These are phyloP conservation scores for Rubia yunnanensis DNA, from an alignment of 257 asterid species.

Conservation along the genomic window DNA sequence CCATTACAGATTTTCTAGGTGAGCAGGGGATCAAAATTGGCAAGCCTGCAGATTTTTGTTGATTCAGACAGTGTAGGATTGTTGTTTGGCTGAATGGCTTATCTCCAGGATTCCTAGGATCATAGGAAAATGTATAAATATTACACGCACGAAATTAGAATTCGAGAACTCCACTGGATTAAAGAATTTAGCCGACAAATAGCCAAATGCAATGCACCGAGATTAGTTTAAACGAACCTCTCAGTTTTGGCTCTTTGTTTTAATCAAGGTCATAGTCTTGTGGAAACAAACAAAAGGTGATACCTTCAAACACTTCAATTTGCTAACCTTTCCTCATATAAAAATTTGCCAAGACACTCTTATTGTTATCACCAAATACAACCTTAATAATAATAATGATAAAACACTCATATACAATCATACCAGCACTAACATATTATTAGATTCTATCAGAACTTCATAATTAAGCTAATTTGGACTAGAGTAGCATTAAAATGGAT, in stretches of 20 bases:
- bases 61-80: constrained; percentile 11
- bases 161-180: neutral
- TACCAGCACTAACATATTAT: no score
- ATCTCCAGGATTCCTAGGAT: neutral
- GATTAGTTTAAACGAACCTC: neutral
- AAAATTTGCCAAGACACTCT: no score
- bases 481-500: no score
- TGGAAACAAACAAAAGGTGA: neutral
- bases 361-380: neutral
- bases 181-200: neutral
- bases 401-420: no score
- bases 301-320: no score
- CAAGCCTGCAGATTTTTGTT: constrained; percentile 71
- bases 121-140: neutral
- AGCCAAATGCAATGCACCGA: neutral
- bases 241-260: constrained; percentile 1
- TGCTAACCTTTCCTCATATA: neutral
- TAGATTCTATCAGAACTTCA: no score
- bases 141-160: neutral
- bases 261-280: neutral
- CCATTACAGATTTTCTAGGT: constrained; percentile 45
- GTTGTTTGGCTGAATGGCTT: neutral
- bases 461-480: no score
- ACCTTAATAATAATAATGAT: no score
- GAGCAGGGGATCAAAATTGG: constrained; percentile 59